Base-by-base conservation (phyloP, 768 basidiomycete genomes). In the Rhizopogon roseolus region DNA sequence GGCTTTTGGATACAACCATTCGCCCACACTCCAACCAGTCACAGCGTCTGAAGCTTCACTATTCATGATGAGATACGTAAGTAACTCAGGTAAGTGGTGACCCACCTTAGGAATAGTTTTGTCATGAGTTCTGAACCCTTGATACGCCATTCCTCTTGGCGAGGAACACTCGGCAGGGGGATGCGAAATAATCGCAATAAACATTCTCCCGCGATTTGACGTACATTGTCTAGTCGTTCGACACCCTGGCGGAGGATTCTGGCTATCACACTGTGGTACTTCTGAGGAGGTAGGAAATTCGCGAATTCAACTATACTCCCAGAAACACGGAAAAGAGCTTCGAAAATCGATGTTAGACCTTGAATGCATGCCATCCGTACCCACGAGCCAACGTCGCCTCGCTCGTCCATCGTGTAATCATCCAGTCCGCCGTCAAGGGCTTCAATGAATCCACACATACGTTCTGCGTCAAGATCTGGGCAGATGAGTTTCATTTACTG, bases 311-410 rank as follows among this genome's bases (percentile, higher is more conserved):
- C 62, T 29, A 81, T 61, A n/a, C 57, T 61, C 50, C 54, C 61
- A 25, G 81, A 75, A 42, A 73, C 63, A 11, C 67, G 61, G 59
- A 88, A 75, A 4, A 91, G 62, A 25, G 79, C 71, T 60, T 77
- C 72, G 41, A 80, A 72, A 54, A 84, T 69, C 7, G 74, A 70
- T 16, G 81, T 75, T 52, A 94, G 70, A 9, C 87, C 86, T 43
- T 75, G 76, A 49, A 94, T 78, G 61, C 86, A 90, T 2, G 84
- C 82, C 6, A 89, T 79, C 57, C 96, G 89, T 49, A 94, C 80
- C 93, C 94, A 97, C 2, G 96, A 98, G 40, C 96, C 96, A 37
- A 99, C 88, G 65, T 99, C 97, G 4, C 96, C 96, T 59, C 96
- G 85, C 65, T 97, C 90, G 65, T 99, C 96, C 45, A 82, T 84